Evolutionary conservation across 106 monocot species (phyloP).

Genomic region (Apostasia ramifera): DNA sequence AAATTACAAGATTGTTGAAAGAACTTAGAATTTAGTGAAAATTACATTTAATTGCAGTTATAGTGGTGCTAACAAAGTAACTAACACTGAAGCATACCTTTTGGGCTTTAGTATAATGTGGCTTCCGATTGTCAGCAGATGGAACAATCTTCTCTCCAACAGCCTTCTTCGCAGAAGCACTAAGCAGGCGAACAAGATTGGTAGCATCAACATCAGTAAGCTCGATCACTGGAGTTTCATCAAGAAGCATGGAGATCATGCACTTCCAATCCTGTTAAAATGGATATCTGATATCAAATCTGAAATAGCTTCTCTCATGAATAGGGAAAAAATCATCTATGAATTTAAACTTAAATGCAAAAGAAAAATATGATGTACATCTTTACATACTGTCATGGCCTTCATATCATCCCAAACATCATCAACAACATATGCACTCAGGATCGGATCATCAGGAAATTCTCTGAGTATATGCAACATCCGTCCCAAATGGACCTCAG

Average conservation of each 20-base stretch:
- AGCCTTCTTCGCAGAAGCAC: conserved; percentile 80
- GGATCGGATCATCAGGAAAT: conserved; percentile 91
- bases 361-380: background rate
- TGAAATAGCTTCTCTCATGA: too few species aligned
- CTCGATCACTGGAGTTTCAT: conserved; percentile 67
- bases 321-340: background rate
- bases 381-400: conserved; percentile 74
- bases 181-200: conserved; percentile 77
- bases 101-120: conserved; percentile 75
- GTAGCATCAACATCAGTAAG: conserved; percentile 90
- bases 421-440: conserved; percentile 93
- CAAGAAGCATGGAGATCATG: conserved; percentile 87
- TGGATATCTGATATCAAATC: background rate
- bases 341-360: background rate
- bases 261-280: conserved; percentile 87
- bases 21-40: too few species aligned
- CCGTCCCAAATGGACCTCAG: conserved; percentile 88
- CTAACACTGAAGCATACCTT: conserved; percentile 37
- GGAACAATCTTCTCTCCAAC: conserved; percentile 97
- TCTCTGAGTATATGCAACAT: conserved; percentile 90
- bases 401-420: conserved; percentile 99
- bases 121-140: conserved; percentile 67
- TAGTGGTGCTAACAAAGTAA: background rate
- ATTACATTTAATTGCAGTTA: too few species aligned
- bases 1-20: too few species aligned